Conservation (phyloP, 306 rosid genomes). For the Gynostemma pentaphyllum region DNA sequence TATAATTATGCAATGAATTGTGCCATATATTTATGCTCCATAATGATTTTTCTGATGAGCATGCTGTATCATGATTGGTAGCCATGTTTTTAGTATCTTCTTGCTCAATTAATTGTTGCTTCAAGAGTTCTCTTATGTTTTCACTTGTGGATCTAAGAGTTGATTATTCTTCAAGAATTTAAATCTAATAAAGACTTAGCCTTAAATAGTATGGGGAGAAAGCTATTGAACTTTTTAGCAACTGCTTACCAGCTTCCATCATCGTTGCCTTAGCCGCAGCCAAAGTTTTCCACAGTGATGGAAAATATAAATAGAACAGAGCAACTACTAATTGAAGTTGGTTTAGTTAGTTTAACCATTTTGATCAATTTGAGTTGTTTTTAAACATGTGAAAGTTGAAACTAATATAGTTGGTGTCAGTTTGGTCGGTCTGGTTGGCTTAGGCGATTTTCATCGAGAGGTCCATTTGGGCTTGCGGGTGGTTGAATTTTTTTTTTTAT, state of each 20-base stretch:
- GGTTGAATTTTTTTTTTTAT: background rate
- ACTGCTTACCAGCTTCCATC: background rate
- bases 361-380: background rate
- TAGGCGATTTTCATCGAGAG: background rate
- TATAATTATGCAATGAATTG: conserved; percentile 7
- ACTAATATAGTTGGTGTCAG: background rate
- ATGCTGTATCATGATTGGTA: conserved; percentile 8
- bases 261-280: background rate
- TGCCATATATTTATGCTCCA: conserved; percentile 7
- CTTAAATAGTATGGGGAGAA: background rate
- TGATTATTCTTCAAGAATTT: conserved; percentile 8
- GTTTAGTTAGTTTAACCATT: background rate
- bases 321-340: background rate
- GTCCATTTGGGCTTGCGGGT: background rate
- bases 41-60: conserved; percentile 10
- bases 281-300: background rate
- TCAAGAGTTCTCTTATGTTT: conserved; percentile 7
- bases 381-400: background rate
- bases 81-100: conserved; percentile 8
- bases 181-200: background rate
- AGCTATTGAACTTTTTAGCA: conserved; percentile 1
- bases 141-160: background rate
- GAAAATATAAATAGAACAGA: background rate
- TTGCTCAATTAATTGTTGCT: conserved; percentile 2
- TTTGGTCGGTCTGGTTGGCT: background rate